These are phyloP conservation scores for Clitopilus hobsonii DNA, from an alignment of 768 basidiomycete genomes.

Conservation along the genomic window DNA sequence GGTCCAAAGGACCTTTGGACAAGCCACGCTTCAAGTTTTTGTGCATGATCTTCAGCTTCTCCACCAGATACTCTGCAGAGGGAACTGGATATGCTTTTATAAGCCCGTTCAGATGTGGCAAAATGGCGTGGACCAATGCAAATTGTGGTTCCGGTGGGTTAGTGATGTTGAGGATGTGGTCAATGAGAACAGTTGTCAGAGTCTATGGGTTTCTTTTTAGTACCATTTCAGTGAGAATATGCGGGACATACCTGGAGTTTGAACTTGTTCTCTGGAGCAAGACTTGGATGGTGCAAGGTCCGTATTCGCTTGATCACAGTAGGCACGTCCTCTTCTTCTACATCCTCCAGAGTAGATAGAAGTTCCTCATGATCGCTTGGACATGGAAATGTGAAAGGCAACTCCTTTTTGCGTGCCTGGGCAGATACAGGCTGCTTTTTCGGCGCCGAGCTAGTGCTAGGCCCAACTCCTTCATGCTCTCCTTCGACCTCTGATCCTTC, in stretches of 20 bases:
- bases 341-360: conserved; percentile 69
- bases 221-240: neutral
- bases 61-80: conserved; percentile 72
- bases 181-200: conserved; percentile 75
- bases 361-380: conserved; percentile 86
- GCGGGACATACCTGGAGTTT: conserved; percentile 72
- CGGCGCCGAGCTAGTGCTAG: conserved; percentile 13
- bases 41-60: conserved; percentile 86
- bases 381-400: conserved; percentile 92
- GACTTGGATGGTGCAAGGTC: conserved; percentile 85
- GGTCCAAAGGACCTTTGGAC: conserved; percentile 55
- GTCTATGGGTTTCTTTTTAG: conserved; percentile 35
- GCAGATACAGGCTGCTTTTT: conserved; percentile 28
- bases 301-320: conserved; percentile 88
- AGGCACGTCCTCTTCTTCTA: conserved; percentile 70
- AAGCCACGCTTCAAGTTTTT: conserved; percentile 88
- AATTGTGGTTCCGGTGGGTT: conserved; percentile 59
- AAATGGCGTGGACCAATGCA: conserved; percentile 54
- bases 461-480: conserved; percentile 40
- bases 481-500: conserved; percentile 39
- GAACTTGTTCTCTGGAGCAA: conserved; percentile 87
- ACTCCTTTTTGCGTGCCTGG: conserved; percentile 42
- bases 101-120: conserved; percentile 77
- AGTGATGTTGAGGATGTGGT: conserved; percentile 79
- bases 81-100: conserved; percentile 78